These are phyloP conservation scores for Sechiopsis laciniata DNA, from an alignment of 306 rosid genomes.

Conservation along the genomic window DNA sequence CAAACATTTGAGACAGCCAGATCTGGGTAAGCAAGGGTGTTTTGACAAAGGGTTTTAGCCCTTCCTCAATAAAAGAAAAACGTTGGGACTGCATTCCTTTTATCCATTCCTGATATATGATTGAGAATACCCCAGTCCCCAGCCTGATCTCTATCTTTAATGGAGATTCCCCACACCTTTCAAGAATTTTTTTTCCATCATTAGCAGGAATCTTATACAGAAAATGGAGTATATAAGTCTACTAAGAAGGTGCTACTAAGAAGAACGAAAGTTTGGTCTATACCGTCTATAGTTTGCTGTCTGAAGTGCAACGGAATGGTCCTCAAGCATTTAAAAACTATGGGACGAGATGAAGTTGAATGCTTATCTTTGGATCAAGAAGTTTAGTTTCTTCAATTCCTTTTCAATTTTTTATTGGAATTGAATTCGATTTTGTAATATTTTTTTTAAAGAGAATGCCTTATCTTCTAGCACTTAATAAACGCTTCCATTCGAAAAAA, in stretches of 20 bases:
- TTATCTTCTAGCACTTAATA: background rate
- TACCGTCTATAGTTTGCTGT: background rate
- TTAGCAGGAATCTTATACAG: background rate
- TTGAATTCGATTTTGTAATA: background rate
- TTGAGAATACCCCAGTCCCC: background rate
- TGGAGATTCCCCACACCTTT: slow-evolving; percentile 1
- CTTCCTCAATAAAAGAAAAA: background rate
- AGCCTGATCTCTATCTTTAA: background rate
- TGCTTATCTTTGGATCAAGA: background rate
- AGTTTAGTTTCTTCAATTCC: background rate
- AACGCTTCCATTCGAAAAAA: background rate
- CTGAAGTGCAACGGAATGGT: background rate
- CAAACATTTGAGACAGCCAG: background rate
- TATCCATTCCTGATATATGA: background rate
- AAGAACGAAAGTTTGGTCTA: background rate
- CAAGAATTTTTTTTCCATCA: background rate
- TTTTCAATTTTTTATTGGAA: background rate
- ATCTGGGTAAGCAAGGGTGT: slow-evolving; percentile 3
- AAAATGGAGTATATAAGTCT: background rate
- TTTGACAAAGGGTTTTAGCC: background rate
- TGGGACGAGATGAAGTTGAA: background rate
- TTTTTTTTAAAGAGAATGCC: background rate
- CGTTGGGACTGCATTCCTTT: background rate
- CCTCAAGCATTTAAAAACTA: background rate
- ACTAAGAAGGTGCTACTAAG: background rate